phyloP scores from a whole-genome alignment of 2,329 filamentous ascomycete species.

The Pseudopithomyces maydicus region DNA sequence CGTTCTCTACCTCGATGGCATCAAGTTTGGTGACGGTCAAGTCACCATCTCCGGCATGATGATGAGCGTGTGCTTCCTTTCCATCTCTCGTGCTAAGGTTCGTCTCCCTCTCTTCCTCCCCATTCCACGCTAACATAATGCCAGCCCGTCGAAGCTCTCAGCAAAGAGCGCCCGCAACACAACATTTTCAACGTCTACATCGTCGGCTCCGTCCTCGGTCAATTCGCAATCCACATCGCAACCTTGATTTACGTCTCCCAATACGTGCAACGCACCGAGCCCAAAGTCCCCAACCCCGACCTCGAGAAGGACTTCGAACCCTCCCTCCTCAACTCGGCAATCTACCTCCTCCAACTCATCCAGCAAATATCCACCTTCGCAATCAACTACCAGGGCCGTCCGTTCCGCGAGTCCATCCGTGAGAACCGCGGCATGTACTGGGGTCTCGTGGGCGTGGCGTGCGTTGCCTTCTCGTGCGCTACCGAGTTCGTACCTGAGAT shows the following conservation, averaged over 20 bases:
- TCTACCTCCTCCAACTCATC: slow-evolving; percentile 96
- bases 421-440: slow-evolving; percentile 99
- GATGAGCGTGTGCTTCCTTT: slow-evolving; percentile 99
- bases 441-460: slow-evolving; percentile 87
- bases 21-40: slow-evolving; percentile 98
- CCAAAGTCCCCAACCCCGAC: slow-evolving; percentile 72
- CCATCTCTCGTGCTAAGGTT: slow-evolving; percentile 92
- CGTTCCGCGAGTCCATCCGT: slow-evolving; percentile 92
- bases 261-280: slow-evolving; percentile 83
- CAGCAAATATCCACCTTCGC: slow-evolving; percentile 99
- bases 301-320: slow-evolving; percentile 94
- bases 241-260: slow-evolving; percentile 94
- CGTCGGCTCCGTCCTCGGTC: slow-evolving; percentile 93
- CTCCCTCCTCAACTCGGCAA: slow-evolving; percentile 92
- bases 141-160: slow-evolving; percentile 86
- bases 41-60: slow-evolving; percentile 99
- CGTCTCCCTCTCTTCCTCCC: slow-evolving; percentile 20
- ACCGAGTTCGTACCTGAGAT: slow-evolving; percentile 95
- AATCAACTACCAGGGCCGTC: slow-evolving; percentile 98
- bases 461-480: slow-evolving; percentile 89
- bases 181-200: slow-evolving; percentile 99
- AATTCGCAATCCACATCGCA: slow-evolving; percentile 93
- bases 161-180: slow-evolving; percentile 95
- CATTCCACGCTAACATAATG: slow-evolving; percentile 29
- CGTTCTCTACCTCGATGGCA: slow-evolving; percentile 95